Conservation (phyloP, 441 rosid species). For the Aleurites moluccanus region DNA sequence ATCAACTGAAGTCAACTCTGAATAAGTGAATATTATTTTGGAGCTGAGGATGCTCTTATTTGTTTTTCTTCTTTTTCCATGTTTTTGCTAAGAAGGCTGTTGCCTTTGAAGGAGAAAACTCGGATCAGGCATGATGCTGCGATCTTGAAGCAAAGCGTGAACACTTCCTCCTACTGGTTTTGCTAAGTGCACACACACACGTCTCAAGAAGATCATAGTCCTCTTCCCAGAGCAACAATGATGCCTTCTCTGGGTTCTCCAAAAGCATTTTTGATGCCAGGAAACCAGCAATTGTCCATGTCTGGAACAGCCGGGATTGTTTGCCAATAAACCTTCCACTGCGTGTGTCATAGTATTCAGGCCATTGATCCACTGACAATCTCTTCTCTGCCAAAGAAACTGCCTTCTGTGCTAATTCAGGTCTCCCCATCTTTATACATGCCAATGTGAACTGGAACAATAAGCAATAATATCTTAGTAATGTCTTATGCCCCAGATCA, state of each 20-base stretch:
- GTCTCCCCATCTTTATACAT: conserved; percentile 48
- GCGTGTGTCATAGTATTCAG: conserved; percentile 54
- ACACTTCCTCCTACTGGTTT: conserved; percentile 61
- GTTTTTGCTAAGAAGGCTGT: not conserved
- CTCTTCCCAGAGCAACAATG: conserved; percentile 45
- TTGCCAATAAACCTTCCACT: conserved; percentile 50
- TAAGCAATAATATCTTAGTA: not conserved
- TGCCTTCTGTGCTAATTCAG: conserved; percentile 46
- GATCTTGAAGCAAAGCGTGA: conserved; percentile 53
- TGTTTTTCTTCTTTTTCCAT: not conserved
- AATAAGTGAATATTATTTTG: not conserved
- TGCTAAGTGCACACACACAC: conserved; percentile 67
- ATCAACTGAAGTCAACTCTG: not conserved
- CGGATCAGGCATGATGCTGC: conserved; percentile 17
- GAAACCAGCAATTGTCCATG: conserved; percentile 63
- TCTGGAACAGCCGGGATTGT: conserved; percentile 47
- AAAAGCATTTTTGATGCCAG: conserved; percentile 53
- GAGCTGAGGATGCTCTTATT: not conserved
- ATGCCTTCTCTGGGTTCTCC: conserved; percentile 40
- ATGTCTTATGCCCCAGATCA: not conserved
- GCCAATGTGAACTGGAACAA: conserved; percentile 50
- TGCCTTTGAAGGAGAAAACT: not conserved
- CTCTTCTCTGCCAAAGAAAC: conserved; percentile 43
- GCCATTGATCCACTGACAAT: conserved; percentile 47
- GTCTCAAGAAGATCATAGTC: conserved; percentile 68